Evolutionary conservation across 805 yeast species (phyloP).

Genomic region (Ogataea saltuana): DNA sequence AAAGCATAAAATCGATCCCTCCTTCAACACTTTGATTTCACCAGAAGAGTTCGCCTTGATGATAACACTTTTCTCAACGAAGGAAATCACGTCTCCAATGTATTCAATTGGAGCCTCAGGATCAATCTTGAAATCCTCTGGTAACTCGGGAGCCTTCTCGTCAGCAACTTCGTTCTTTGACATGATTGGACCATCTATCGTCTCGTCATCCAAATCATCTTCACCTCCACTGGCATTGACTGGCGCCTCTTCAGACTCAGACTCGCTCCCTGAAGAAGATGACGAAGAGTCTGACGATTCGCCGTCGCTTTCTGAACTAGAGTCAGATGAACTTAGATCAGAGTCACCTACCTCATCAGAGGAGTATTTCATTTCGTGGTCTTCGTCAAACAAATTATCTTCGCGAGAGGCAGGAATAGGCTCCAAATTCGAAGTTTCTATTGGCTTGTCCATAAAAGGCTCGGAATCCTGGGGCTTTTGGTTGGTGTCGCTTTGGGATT

Average conservation of each 20-base stretch:
- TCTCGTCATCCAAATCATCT: slow-evolving; percentile 41
- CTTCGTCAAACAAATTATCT: slow-evolving; percentile 23
- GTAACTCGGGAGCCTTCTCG: slow-evolving; percentile 66
- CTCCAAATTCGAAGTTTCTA: not conserved
- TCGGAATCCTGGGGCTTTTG: no score
- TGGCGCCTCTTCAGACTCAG: slow-evolving; percentile 21
- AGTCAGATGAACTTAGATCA: slow-evolving; percentile 17
- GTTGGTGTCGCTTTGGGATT: no score
- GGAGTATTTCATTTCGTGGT: slow-evolving; percentile 22
- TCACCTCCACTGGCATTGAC: slow-evolving; percentile 27
- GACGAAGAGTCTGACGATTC: slow-evolving; percentile 21
- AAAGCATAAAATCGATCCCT: slow-evolving; percentile 76
- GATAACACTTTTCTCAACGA: slow-evolving; percentile 72
- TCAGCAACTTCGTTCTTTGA: slow-evolving; percentile 78
- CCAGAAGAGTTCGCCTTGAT: slow-evolving; percentile 76
- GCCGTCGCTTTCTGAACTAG: slow-evolving; percentile 27
- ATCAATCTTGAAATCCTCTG: slow-evolving; percentile 61
- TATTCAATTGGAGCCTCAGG: slow-evolving; percentile 65
- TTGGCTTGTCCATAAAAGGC: no score
- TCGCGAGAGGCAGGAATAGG: slow-evolving; percentile 1
- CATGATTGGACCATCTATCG: slow-evolving; percentile 60
- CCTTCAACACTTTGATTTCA: slow-evolving; percentile 79
- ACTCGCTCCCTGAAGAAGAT: slow-evolving; percentile 22
- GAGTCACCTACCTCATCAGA: slow-evolving; percentile 25
- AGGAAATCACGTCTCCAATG: slow-evolving; percentile 66